Evolutionary conservation across 768 basidiomycete species (phyloP), one percentile per base, ranked within the genome.

Genomic region (Xanthoconium purpureum): DNA sequence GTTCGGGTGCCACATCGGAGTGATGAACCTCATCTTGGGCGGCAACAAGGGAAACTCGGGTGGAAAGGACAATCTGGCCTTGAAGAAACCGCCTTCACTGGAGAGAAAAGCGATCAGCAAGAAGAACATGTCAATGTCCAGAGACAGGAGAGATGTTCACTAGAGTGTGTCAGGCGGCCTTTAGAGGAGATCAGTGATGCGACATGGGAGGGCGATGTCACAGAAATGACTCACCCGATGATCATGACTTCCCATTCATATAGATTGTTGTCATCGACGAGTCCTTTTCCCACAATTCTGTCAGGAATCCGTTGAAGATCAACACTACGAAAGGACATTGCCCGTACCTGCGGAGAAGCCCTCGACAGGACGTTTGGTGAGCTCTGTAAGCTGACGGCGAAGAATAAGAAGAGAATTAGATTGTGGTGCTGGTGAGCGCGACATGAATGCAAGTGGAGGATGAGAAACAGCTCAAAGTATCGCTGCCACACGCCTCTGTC

Each of bases 1-100:
- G 72, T 98, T 99, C 2, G 97, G 97, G 75, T 99, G 97, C 85
- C 95, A 93, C 83, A 99, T 91, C 36, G 87, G 88, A 2, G 97
- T 98, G 63, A 90, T 83, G 67, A 99, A 99, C 20, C 83, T 85
- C 91, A 98, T 91, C 84, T 93, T 95, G 37, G 97, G 96, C 9
- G 95, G 95, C 47, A 86, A 78, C 51, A 96, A 74, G 29, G 96
- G 96, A 70, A 86, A 98, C 72, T 98, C 93, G 29, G 82, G 77
- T 9, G 95, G 96, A 73, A 99, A 98, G 6, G 86, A 80, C 55
- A 98, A 74, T 51, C 89, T 81, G 17, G 94, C 94, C 75, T 93
- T 94, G 77, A 96, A 89, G 73, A 98, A 91, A 9, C 92, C 97
- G 57, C 96, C 97, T 75, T 99, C 96, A 68, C 93, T 94, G 69